Base-by-base conservation (phyloP, 2,329 filamentous ascomycete genomes). In the Aspergillus uvarum region DNA sequence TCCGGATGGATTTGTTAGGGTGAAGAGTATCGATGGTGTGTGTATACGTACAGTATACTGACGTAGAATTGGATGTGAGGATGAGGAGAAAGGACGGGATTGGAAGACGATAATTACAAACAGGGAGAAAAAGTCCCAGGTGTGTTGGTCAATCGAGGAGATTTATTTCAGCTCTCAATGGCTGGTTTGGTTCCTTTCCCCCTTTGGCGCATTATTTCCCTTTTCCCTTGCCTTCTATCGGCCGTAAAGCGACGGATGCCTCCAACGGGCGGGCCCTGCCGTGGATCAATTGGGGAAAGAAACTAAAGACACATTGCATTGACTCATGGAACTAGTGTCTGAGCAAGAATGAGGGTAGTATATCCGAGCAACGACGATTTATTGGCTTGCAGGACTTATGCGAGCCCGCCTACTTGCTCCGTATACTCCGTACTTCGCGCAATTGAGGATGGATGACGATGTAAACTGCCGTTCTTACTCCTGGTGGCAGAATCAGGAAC, bases 251-350 rank as follows among this genome's bases (percentile, higher is more conserved):
- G 29, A 32, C 52, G 29, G 56, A 50, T 48, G 51, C 47, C 21
- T 49, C 51, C 31, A 58, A 44, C 62, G 62, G 62, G 60, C 62
- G 62, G 62, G 56, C 52, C 60, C 60, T 62, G 59, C 62, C 62
- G 62, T 55, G 7, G 38, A 48, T 19, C 61, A 56, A 56, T 26
- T 53, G 38, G 38, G 38, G 38, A 16, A n/a, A 5, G 38, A 44
- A 6, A 19, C 16, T 8, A 44, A 44, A 44, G 38, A 44, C 38
- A 44, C 16, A 44, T 44, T 44, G 38, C 16, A 44, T 44, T 44
- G 38, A 44, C 12, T 44, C 38, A 44, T n/a, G 21, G 8, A 48
- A 44, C 44, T 55, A 38, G 21, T 21, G 29, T 21, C 16, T 35
- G n/a, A 50, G 48, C 38, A 19, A 44, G 38, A 44, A n/a, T 44